These are phyloP conservation scores for Tulasnella sp. DNA, from an alignment of 768 basidiomycete genomes.

Conservation along the genomic window DNA sequence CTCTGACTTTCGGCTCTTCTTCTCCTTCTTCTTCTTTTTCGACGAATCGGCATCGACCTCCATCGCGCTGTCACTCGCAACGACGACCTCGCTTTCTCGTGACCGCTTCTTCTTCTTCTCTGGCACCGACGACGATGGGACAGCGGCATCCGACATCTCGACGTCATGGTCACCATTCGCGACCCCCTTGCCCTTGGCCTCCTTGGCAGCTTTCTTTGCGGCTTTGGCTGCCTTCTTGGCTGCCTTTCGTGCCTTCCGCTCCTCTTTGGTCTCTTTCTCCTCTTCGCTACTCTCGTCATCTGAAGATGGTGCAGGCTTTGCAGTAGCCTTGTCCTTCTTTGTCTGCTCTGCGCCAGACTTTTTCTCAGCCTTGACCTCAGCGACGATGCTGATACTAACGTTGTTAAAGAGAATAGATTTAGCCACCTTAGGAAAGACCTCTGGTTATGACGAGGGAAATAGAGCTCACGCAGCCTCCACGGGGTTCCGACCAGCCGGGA, in stretches of 20 bases:
- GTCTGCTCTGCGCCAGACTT: slow-evolving; percentile 60
- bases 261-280: slow-evolving; percentile 53
- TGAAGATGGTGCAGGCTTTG: slow-evolving; percentile 39
- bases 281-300: slow-evolving; percentile 40
- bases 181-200: neutral
- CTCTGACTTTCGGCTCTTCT: slow-evolving; percentile 52
- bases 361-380: slow-evolving; percentile 85
- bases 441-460: neutral
- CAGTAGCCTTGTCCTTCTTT: slow-evolving; percentile 44
- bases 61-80: neutral
- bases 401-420: neutral
- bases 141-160: slow-evolving; percentile 23
- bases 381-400: slow-evolving; percentile 44
- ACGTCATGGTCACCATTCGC: slow-evolving; percentile 27
- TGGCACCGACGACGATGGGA: slow-evolving; percentile 10
- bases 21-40: slow-evolving; percentile 35
- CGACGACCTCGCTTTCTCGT: slow-evolving; percentile 24
- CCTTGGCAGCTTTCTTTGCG: slow-evolving; percentile 3
- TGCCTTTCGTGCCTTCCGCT: slow-evolving; percentile 62
- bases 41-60: slow-evolving; percentile 27
- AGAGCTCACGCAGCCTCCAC: slow-evolving; percentile 44
- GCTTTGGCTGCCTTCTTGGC: slow-evolving; percentile 53
- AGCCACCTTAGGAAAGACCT: too few species aligned
- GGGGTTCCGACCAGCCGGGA: slow-evolving; percentile 74
- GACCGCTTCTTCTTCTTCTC: slow-evolving; percentile 29